These are phyloP conservation scores for Omphalea diandra DNA, from an alignment of 441 rosid genomes.

Conservation along the genomic window DNA sequence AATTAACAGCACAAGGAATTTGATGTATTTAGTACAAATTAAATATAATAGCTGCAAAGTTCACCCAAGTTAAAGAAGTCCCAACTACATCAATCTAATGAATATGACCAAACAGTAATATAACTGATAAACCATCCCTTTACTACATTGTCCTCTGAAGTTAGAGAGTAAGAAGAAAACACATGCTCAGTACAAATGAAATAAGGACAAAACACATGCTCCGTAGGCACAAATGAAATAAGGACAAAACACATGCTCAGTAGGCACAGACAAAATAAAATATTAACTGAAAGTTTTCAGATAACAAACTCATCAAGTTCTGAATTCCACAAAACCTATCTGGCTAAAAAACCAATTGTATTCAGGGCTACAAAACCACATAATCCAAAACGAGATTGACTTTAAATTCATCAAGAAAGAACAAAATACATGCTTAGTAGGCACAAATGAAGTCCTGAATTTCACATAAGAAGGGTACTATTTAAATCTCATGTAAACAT, in stretches of 20 bases:
- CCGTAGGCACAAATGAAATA: too few species aligned
- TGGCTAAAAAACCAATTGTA: too few species aligned
- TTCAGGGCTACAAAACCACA: too few species aligned
- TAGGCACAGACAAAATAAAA: not conserved
- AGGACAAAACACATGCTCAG: not conserved
- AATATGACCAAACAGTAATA: not conserved
- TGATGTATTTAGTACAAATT: not conserved
- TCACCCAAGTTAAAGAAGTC: not conserved
- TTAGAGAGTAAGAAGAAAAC: not conserved
- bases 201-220: too few species aligned
- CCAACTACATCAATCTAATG: not conserved
- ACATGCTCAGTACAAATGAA: not conserved
- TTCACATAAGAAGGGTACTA: not conserved
- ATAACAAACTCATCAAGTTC: not conserved
- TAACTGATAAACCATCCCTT: not conserved
- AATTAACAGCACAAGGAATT: not conserved
- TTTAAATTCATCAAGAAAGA: too few species aligned
- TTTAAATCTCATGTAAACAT: not conserved
- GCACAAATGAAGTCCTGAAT: too few species aligned
- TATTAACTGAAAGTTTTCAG: not conserved
- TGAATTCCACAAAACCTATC: not conserved
- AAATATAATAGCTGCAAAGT: not conserved
- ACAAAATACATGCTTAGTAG: too few species aligned
- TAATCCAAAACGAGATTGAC: too few species aligned
- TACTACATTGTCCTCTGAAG: not conserved